Percentiles rank a stretch among this genome's conserved stretches.
These are phyloP conservation scores for Alternaria postmessia DNA, from an alignment of 2,329 filamentous ascomycete genomes.

Conservation along the genomic window DNA sequence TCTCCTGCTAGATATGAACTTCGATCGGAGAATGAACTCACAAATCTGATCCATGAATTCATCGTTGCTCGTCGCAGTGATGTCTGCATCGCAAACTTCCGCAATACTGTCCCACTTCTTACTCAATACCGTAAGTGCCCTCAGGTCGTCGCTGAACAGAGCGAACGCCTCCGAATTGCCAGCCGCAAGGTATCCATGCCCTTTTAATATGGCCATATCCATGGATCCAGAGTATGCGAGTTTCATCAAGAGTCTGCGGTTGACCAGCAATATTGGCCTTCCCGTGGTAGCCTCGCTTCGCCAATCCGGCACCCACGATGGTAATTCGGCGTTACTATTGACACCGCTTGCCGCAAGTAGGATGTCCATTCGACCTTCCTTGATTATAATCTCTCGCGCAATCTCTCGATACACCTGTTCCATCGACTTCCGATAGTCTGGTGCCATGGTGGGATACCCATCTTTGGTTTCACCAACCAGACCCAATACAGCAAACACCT, in stretches of 20 bases:
- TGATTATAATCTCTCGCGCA: neutral
- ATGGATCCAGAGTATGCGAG: neutral
- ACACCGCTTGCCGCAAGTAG: neutral
- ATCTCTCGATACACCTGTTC: neutral
- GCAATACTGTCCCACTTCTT: neutral
- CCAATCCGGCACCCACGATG: neutral
- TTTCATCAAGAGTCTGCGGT: neutral
- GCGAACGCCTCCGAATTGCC: neutral
- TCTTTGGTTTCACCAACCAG: neutral
- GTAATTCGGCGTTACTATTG: neutral
- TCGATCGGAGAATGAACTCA: neutral
- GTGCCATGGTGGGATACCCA: neutral
- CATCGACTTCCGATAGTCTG: neutral
- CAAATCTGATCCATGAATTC: neutral
- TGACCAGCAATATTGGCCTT: neutral
- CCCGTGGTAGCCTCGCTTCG: neutral
- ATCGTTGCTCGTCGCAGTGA: neutral
- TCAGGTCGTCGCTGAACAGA: neutral
- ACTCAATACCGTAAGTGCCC: neutral
- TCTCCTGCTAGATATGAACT: neutral
- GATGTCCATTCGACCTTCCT: neutral
- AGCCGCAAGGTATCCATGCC: neutral
- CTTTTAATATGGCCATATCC: neutral
- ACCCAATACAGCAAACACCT: neutral
- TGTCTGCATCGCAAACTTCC: neutral